Evolutionary conservation across 1,284 basidiomycete species (phyloP), one percentile per base, ranked within the genome.

Genomic region (Leccinum cinnamomeum): DNA sequence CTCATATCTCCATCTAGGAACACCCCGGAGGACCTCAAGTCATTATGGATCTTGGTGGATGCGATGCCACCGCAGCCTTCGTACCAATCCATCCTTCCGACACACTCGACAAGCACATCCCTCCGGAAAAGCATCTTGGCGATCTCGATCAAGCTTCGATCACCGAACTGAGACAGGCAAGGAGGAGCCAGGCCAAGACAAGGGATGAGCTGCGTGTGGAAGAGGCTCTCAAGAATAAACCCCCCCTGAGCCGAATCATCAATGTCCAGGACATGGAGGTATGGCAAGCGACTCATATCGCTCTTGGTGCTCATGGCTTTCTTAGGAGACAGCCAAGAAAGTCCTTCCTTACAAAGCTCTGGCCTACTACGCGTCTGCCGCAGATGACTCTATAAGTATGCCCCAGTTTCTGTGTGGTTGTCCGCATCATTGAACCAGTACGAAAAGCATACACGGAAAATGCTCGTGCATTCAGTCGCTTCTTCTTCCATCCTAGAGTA

Each of bases 401-500:
- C 81, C 48, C 57, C 53, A 41, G 28, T 62, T 44, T 12, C 37
- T 61, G 64, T n/a, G 3, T 48, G 41, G 35, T 57, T 51, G 35
- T 44, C 8, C 16, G 10, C 51, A 39, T 53, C 16, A 41, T 48
- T 63, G 41, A 68, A 59, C 18, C 39, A 16, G 56, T 23, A 65
- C 44, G 25, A 25, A 63, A 68, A 91, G 89, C 85, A 14, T 72
- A 82, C 66, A 65, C 75, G 30, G 88, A 92, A 72, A 95, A 94
- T 68, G 81, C 82, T 46, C 80, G 83, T 18, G 89, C 91, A 7
- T 96, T 92, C 75, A 82, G 84, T 55, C 85, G 91, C 30, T 89
- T 94, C 74, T 91, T 90, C 72, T 95, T 97, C 76, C 83, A 87
- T 62, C 87, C 94, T 3, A 84, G 94, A 39, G 86, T 97, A 28